Evolutionary conservation across 768 basidiomycete genomes (phyloP).

Genomic region (Tulasnella sp.): DNA sequence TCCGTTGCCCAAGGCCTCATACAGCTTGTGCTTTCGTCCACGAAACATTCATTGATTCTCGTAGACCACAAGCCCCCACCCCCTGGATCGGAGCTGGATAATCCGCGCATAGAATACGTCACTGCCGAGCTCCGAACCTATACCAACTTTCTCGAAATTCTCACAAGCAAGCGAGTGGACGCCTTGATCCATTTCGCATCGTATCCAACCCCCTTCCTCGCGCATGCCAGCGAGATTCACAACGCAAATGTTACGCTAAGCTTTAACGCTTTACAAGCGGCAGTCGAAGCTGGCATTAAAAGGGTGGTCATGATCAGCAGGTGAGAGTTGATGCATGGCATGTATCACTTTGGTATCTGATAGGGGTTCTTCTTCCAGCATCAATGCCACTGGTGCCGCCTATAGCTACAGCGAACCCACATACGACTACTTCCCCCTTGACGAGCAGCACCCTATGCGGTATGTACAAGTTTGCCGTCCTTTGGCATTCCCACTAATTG

Average conservation of each 20-base stretch:
- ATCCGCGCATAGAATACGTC: constrained; percentile 21
- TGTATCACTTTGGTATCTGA: background rate
- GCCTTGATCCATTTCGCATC: constrained; percentile 22
- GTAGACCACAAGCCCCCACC: constrained; percentile 20
- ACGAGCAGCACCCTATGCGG: constrained; percentile 22
- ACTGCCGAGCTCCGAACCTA: constrained; percentile 21
- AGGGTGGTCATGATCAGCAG: constrained; percentile 22
- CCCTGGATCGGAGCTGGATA: constrained; percentile 3
- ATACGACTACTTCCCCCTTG: constrained; percentile 22
- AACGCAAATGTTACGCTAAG: constrained; percentile 20
- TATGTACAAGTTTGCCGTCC: background rate
- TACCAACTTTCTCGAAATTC: constrained; percentile 14
- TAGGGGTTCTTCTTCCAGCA: background rate
- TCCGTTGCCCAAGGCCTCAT: constrained; percentile 16
- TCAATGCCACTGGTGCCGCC: constrained; percentile 23
- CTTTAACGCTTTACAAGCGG: constrained; percentile 22
- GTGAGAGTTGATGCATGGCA: background rate
- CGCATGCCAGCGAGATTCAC: constrained; percentile 15
- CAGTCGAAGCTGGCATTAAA: constrained; percentile 21
- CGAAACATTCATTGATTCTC: constrained; percentile 19
- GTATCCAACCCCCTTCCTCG: constrained; percentile 11
- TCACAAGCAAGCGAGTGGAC: constrained; percentile 21
- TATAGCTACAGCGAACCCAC: constrained; percentile 10
- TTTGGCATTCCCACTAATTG: background rate
- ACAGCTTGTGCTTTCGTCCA: constrained; percentile 11